A percentile compares a stretch with the other conserved stretches of the same genome.
Evolutionary conservation across 2,329 filamentous ascomycete genomes (phyloP).

Genomic region (Aureobasidium pullulans): DNA sequence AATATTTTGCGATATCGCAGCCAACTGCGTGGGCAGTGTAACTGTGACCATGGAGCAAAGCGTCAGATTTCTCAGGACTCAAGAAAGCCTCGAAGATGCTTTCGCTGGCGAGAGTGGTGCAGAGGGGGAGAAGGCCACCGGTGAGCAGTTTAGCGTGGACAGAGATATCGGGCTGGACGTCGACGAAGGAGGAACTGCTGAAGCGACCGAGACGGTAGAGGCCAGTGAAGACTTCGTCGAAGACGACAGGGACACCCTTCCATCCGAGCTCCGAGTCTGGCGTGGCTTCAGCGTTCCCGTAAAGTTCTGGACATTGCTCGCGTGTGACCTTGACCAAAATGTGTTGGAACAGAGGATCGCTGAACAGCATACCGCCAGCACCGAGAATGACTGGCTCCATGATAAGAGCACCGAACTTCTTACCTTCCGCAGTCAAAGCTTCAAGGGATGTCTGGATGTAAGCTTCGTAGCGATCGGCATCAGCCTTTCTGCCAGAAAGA

Average conservation of each 20-base stretch:
- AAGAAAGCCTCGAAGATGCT: conserved; percentile 65
- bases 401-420: conserved; percentile 68
- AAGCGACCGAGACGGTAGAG: conserved; percentile 72
- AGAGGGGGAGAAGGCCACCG: conserved; percentile 70
- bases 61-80: conserved; percentile 67
- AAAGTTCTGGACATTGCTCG: conserved; percentile 14
- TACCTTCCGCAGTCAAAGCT: conserved; percentile 48
- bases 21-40: conserved; percentile 81
- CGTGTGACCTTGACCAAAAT: conserved; percentile 62
- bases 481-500: conserved; percentile 37
- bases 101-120: conserved; percentile 66
- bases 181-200: conserved; percentile 62
- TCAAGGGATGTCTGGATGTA: conserved; percentile 53
- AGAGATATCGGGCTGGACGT: conserved; percentile 62
- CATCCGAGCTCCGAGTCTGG: conserved; percentile 37
- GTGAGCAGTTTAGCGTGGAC: conserved; percentile 81
- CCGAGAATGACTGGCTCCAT: conserved; percentile 76
- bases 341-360: conserved; percentile 74
- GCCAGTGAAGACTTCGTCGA: conserved; percentile 84
- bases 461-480: conserved; percentile 47
- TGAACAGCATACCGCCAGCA: conserved; percentile 76
- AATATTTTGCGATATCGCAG: conserved; percentile 68
- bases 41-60: conserved; percentile 75
- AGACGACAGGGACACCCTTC: conserved; percentile 70
- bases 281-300: not conserved